These are phyloP conservation scores for Xanthoparmelia taractica DNA, from an alignment of 495 filamentous ascomycete genomes.

Conservation along the genomic window DNA sequence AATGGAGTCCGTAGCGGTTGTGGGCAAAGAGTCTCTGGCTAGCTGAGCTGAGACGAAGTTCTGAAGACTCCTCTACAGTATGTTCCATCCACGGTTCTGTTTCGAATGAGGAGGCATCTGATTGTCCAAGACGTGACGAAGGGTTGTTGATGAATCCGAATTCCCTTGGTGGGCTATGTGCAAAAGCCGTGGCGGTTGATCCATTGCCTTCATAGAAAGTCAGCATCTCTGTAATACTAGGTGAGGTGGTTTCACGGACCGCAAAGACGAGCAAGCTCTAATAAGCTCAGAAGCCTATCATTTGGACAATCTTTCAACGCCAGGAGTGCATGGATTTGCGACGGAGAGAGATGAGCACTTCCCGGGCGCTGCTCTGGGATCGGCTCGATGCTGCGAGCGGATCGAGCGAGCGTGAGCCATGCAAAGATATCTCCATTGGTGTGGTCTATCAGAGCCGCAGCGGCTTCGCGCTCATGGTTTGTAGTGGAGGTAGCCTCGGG, in stretches of 20 bases:
- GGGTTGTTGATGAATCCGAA: neutral
- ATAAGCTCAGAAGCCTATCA: neutral
- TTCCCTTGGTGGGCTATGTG: neutral
- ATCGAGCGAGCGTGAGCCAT: constrained; percentile 1
- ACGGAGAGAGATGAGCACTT: neutral
- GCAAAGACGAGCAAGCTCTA: neutral
- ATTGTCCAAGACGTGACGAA: neutral
- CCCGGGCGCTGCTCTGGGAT: neutral
- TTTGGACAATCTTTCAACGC: neutral
- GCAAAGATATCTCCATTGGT: neutral
- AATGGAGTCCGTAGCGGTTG: too few relatives aligned
- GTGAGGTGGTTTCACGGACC: neutral
- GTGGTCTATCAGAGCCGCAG: neutral
- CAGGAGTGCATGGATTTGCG: neutral
- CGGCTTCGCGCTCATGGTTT: neutral
- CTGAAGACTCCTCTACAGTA: neutral
- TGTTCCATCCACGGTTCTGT: neutral
- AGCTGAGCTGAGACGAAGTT: neutral
- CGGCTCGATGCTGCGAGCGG: neutral
- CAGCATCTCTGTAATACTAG: neutral
- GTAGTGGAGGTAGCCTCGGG: neutral
- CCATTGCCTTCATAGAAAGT: neutral
- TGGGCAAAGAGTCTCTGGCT: neutral
- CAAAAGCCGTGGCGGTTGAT: neutral
- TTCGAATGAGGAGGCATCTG: neutral